Percentiles rank a stretch among this genome's conserved stretches.
phyloP scores from a whole-genome alignment of 768 basidiomycete species.

The Kwoniella bestiolae region DNA sequence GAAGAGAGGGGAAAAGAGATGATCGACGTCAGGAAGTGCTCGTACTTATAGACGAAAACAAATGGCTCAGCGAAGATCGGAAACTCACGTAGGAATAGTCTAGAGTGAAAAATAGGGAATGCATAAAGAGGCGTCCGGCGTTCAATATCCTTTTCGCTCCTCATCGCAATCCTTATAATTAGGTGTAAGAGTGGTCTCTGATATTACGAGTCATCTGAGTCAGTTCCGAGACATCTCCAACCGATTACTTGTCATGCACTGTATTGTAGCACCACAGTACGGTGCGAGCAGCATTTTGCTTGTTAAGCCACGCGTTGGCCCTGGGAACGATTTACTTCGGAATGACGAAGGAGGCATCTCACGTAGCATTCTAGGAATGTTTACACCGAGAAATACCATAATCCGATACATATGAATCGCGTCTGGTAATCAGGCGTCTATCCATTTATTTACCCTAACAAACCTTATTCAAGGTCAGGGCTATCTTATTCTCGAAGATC shows the following conservation, averaged over 20 bases:
- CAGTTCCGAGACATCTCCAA: conserved; percentile 23
- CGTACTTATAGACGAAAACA: conserved; percentile 10
- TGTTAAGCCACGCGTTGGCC: conserved; percentile 1
- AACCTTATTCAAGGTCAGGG: conserved; percentile 14
- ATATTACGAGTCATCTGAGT: conserved; percentile 14
- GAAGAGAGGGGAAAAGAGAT: conserved; percentile 12
- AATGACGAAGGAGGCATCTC: conserved; percentile 13
- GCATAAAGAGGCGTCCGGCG: conserved; percentile 13
- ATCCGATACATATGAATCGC: conserved; percentile 5
- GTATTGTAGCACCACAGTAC: not conserved
- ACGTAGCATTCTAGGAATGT: not conserved
- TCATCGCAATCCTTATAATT: no score
- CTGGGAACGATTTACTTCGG: not conserved
- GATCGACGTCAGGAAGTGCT: not conserved
- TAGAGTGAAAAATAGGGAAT: not conserved
- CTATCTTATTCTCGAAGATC: not conserved
- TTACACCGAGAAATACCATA: not conserved
- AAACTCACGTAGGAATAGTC: conserved; percentile 13
- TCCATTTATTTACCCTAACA: conserved; percentile 9
- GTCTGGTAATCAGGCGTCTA: conserved; percentile 19
- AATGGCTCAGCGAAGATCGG: conserved; percentile 14
- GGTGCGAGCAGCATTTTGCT: not conserved
- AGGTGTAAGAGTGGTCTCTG: conserved; percentile 1
- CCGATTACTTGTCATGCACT: no score
- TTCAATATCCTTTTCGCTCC: not conserved